Evolutionary conservation across 257 asterid genomes (phyloP).

Genomic region (Salvia hispanica): DNA sequence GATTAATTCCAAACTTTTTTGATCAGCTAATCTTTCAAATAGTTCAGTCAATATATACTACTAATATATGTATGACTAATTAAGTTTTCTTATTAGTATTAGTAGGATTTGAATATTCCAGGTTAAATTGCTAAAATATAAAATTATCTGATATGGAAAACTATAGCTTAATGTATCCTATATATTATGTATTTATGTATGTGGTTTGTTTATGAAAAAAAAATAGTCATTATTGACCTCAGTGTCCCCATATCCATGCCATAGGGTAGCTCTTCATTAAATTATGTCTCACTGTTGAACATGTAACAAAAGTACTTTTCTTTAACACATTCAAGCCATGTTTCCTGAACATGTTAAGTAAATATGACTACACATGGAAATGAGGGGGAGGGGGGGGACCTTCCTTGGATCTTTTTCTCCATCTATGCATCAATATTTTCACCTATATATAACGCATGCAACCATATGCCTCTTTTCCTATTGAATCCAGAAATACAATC

Average conservation of each 20-base stretch:
- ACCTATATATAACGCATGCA: slow-evolving; percentile 35
- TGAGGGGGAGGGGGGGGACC: slow-evolving; percentile 32
- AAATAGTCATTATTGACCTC: not conserved
- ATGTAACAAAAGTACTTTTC: not conserved
- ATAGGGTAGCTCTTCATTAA: slow-evolving; percentile 16
- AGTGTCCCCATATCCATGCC: not conserved
- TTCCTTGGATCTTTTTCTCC: slow-evolving; percentile 24
- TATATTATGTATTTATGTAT: not conserved
- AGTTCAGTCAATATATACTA: not conserved
- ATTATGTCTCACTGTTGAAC: not conserved
- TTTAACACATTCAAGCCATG: not conserved
- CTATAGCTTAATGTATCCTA: not conserved
- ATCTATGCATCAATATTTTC: slow-evolving; percentile 15
- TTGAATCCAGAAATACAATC: slow-evolving; percentile 24
- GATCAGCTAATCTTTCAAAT: too few species aligned
- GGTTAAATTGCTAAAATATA: not conserved
- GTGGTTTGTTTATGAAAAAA: not conserved
- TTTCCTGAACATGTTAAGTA: not conserved
- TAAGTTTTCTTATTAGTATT: not conserved
- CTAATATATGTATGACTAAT: not conserved
- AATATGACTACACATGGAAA: slow-evolving; percentile 15
- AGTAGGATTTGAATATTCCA: slow-evolving; percentile 4
- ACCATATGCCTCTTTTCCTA: slow-evolving; percentile 22
- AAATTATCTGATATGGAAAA: not conserved
- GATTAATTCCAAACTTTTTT: too few species aligned